Evolutionary conservation across 2,329 filamentous ascomycete species (phyloP), one percentile per base, ranked within the genome.

Genomic region (Capronia coronata): DNA sequence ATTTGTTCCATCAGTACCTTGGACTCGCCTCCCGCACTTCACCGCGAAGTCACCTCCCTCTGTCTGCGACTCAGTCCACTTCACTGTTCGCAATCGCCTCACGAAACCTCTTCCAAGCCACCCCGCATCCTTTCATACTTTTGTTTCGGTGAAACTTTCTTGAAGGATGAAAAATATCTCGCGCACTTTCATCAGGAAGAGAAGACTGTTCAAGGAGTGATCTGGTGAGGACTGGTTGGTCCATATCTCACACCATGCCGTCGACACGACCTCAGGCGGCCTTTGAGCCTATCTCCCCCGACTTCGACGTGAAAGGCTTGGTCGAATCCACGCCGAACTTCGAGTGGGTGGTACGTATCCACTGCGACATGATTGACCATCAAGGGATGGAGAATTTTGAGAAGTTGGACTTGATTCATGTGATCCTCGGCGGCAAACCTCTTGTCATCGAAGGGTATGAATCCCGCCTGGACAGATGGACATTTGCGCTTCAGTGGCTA

Each of bases 381-480:
- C 80, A 94, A 50, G 86, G 87, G 1, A 74, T 86, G 18, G 80
- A 86, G 43, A 79, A 83, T 29, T 94, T 98, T 54, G 89, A 96
- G 67, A 87, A 87, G 66, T 76, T 97, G 8, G 83, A 97, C 0
- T 71, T 84, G 40, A 75, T 89, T 5, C 86, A 94, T 67, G 89
- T 97, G 13, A 83, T 96, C 44, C 75, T 84, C 42, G 84, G 83
- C 21, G 93, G 93, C 2, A 89, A 88, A 59, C 93, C 93, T 1
- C 73, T 98, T 5, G 86, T 97, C 9, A 85, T 98, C 47, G 88
- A 94, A 62, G 88, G 88, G 14, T 97, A 93, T 75, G 79, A 94
- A 54, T 73, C 81, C 29, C 75, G 79, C 23, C 70, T 96, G 35
- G 86, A 93, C 44, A 78, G 79, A 37, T 80, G 80, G 69, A 79